Percentiles rank a stretch among this genome's conserved stretches.
These are phyloP conservation scores for Cladosporium sp. DNA, from an alignment of 2,329 filamentous ascomycete genomes.

Conservation along the genomic window DNA sequence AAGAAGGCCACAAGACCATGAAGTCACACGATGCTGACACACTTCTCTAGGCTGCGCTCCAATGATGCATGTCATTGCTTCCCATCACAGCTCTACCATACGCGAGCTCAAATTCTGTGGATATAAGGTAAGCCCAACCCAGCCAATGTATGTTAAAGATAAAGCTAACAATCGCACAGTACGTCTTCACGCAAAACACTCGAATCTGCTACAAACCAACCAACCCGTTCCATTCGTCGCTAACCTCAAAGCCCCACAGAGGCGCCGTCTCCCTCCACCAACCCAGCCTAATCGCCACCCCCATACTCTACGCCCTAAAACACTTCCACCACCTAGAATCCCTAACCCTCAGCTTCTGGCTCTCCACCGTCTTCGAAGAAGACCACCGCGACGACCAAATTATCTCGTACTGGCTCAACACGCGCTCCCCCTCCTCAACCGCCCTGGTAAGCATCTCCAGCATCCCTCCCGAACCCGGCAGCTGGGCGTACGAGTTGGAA, in stretches of 20 bases:
- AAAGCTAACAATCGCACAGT: too few relatives aligned
- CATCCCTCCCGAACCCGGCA: slow-evolving; percentile 31
- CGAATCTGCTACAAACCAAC: too few relatives aligned
- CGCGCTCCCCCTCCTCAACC: slow-evolving; percentile 35
- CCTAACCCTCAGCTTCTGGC: slow-evolving; percentile 40
- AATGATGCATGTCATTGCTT: slow-evolving; percentile 40
- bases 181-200: too few relatives aligned
- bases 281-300: slow-evolving; percentile 35
- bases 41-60: slow-evolving; percentile 25
- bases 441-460: slow-evolving; percentile 33
- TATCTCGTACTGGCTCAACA: slow-evolving; percentile 42
- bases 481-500: slow-evolving; percentile 40
- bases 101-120: slow-evolving; percentile 47
- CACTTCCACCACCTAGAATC: slow-evolving; percentile 40
- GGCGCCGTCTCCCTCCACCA: slow-evolving; percentile 39
- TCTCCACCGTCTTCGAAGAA: slow-evolving; percentile 38
- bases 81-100: slow-evolving; percentile 37
- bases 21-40: slow-evolving; percentile 5
- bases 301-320: slow-evolving; percentile 37
- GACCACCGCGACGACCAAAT: slow-evolving; percentile 39
- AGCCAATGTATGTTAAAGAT: background rate
- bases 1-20: too few relatives aligned
- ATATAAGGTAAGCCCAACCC: slow-evolving; percentile 27
- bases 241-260: too few relatives aligned
- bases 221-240: too few relatives aligned